A percentile compares a stretch with the other conserved stretches of the same genome.
Evolutionary conservation across 2,329 filamentous ascomycete genomes (phyloP).

Genomic region (Fusarium floridanum): DNA sequence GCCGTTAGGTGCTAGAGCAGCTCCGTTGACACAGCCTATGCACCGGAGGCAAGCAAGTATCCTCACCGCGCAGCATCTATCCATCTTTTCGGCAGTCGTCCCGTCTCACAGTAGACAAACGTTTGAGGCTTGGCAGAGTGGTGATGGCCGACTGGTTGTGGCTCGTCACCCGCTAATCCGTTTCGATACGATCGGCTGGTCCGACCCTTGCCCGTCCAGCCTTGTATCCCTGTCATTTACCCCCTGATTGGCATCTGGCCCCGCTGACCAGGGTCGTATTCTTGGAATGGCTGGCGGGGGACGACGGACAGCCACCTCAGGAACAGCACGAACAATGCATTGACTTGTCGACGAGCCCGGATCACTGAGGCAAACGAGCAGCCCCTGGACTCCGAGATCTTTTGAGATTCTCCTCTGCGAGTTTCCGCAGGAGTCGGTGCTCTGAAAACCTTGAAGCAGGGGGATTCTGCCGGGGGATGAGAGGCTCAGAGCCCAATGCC

Average conservation of each 20-base stretch:
- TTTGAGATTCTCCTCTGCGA: constrained; percentile 5
- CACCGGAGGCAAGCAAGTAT: constrained; percentile 10
- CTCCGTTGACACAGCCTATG: constrained; percentile 21
- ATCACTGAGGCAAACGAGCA: constrained; percentile 24
- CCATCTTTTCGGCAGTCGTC: constrained; percentile 25
- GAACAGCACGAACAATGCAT: constrained; percentile 31
- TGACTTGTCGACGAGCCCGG: constrained; percentile 29
- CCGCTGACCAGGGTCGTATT: constrained; percentile 32
- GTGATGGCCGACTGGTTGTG: constrained; percentile 41
- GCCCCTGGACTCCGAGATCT: constrained; percentile 11
- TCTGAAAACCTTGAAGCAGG: not conserved
- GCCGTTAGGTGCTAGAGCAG: constrained; percentile 3
- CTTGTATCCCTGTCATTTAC: constrained; percentile 36
- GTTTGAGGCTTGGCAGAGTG: constrained; percentile 42
- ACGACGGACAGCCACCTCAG: constrained; percentile 29
- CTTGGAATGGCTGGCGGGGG: constrained; percentile 34
- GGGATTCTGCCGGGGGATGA: not conserved
- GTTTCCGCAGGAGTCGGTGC: not conserved
- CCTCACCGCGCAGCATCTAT: constrained; percentile 20
- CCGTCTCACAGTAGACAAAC: constrained; percentile 36
- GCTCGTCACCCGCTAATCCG: constrained; percentile 39
- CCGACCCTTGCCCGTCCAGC: constrained; percentile 33
- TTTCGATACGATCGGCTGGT: constrained; percentile 38
- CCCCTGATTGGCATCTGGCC: constrained; percentile 45
- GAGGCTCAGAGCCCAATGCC: constrained; percentile 8